phyloP scores from a whole-genome alignment of 345 rosid genomes.

The Populus nigra region DNA sequence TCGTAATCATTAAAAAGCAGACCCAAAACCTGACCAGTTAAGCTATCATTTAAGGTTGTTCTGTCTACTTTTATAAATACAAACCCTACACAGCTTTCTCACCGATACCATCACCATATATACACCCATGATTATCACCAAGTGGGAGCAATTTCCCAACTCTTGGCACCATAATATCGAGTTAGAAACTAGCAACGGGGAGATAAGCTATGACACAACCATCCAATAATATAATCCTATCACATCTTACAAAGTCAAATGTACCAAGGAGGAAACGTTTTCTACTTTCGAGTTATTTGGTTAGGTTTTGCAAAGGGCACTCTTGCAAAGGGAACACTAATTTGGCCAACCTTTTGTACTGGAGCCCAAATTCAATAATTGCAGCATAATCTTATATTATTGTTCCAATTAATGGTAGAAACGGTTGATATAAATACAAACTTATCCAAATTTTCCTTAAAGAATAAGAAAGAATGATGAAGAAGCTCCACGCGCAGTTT shows the following conservation, averaged over 20 bases:
- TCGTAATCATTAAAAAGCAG: rapidly evolving
- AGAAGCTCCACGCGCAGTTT: slow-evolving; percentile 10
- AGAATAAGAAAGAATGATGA: slow-evolving; percentile 8
- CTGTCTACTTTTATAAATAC: not conserved
- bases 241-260: not conserved
- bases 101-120: not conserved
- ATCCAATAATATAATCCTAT: not conserved
- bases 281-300: not conserved
- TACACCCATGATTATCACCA: not conserved
- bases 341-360: not conserved
- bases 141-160: not conserved
- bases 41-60: rapidly evolving
- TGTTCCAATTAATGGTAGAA: not conserved
- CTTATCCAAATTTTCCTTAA: slow-evolving; percentile 14
- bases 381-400: not conserved
- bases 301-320: not conserved
- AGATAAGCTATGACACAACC: not conserved
- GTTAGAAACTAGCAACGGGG: not conserved
- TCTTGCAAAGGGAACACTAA: not conserved
- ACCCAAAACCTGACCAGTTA: rapidly evolving
- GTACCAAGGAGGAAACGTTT: not conserved
- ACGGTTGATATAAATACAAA: slow-evolving; percentile 10
- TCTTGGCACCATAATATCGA: not conserved
- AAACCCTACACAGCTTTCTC: not conserved
- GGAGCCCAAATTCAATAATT: not conserved